Evolutionary conservation across 2,329 filamentous ascomycete species (phyloP), one percentile per base, ranked within the genome.

Genomic region (Monilinia aucupariae): DNA sequence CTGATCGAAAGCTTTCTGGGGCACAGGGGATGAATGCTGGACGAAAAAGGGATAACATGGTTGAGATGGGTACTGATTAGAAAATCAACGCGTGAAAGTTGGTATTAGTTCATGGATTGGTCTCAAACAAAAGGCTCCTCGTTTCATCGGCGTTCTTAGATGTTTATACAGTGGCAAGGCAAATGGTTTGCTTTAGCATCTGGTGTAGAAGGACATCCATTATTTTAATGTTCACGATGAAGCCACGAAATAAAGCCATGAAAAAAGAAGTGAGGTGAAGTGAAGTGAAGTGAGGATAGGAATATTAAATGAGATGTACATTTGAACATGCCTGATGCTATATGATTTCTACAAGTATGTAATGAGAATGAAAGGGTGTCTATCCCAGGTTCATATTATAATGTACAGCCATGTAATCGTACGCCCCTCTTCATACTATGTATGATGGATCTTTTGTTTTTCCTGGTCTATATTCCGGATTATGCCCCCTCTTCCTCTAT

Each of bases 1-100:
- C 85, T 30, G 89, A 91, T 78, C 82, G 85, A 71, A 90, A 90
- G 63, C 66, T 69, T 55, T 66, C 68, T 62, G 71, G 75, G 71
- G 64, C 68, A 66, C 71, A 73, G 20, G 73, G 73, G 25, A 73
- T 75, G 65, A 72, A 74, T 52, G 73, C 73, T 43, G 75, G 75
- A 81, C 79, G 67, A 81, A 85, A 70, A 64, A 66, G 67, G n/a
- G 71, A 74, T 61, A 71, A 71, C 60, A 71, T 74, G 71, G 66
- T 74, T 27, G 72, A 74, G 66, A 72, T 74, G 71, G 72, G 72
- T 47, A 73, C 71, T 55, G 73, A 74, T 68, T 74, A 68, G 69
- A 63, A 43, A 39, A 52, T 8, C 49, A 48, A 55, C 37, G 48
- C 43, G 32, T 43, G 47, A 61, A 58, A 58, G 27, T 34, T 56